These are phyloP conservation scores for Lunularia cruciata DNA, from an alignment of 225 moss, liverwort and hornwort species.

Conservation along the genomic window DNA sequence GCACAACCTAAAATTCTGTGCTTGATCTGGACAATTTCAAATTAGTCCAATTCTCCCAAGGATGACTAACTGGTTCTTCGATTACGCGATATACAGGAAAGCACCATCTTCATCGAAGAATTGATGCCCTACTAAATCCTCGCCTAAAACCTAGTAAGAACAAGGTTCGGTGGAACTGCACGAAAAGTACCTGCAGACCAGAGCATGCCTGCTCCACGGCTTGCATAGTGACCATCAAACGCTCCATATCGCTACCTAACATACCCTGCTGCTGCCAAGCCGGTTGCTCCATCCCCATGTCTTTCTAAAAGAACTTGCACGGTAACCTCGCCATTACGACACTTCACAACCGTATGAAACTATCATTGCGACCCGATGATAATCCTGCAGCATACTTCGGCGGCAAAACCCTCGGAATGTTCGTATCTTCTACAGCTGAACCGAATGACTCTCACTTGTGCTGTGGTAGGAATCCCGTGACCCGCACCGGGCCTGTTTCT, in stretches of 20 bases:
- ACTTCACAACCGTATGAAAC: background rate
- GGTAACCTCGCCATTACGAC: constrained; percentile 13
- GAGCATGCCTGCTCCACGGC: constrained; percentile 95
- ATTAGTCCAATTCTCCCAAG: too few species aligned
- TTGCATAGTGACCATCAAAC: constrained; percentile 70
- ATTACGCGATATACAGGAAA: too few species aligned
- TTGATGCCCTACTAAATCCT: too few species aligned
- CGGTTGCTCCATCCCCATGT: constrained; percentile 82
- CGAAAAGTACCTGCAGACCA: constrained; percentile 65
- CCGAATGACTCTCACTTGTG: background rate
- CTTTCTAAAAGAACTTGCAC: constrained; percentile 7
- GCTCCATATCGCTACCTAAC: constrained; percentile 60
- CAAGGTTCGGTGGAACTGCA: background rate
- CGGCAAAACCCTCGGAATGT: background rate
- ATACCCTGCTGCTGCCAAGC: constrained; percentile 65
- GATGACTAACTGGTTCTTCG: too few species aligned
- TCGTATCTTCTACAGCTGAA: background rate
- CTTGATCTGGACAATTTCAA: too few species aligned
- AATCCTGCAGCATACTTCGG: background rate
- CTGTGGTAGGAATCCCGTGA: background rate
- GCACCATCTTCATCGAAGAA: too few species aligned
- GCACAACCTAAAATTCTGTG: too few species aligned
- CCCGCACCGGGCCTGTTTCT: background rate
- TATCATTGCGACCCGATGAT: background rate
- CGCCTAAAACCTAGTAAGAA: background rate